Evolutionary conservation across 148 eudicot species (phyloP).

Genomic region (Rhododendron simsii): DNA sequence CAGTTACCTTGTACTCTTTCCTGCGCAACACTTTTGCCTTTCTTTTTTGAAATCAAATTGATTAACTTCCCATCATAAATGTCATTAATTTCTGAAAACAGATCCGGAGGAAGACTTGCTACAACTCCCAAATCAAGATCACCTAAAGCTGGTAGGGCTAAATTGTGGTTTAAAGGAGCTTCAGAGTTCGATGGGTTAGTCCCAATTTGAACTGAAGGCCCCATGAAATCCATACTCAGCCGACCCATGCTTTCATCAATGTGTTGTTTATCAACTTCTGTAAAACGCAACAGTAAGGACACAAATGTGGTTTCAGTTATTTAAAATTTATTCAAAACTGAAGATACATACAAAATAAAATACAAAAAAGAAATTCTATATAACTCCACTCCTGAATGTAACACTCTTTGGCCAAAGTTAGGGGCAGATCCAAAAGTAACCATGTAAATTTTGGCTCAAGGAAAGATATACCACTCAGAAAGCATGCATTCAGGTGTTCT

Average conservation of each 20-base stretch:
- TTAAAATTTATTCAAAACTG: too few species aligned
- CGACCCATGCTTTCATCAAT: slow-evolving; percentile 22
- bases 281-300: slow-evolving; percentile 2
- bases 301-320: not conserved
- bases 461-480: too few species aligned
- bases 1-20: slow-evolving; percentile 32
- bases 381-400: too few species aligned
- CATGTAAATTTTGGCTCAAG: too few species aligned
- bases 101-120: slow-evolving; percentile 77
- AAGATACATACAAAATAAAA: too few species aligned
- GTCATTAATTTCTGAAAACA: slow-evolving; percentile 71
- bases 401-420: too few species aligned
- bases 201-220: slow-evolving; percentile 18
- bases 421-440: too few species aligned
- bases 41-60: slow-evolving; percentile 45
- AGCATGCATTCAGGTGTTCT: too few species aligned
- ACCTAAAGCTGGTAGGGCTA: slow-evolving; percentile 54
- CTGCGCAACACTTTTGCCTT: slow-evolving; percentile 29
- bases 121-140: slow-evolving; percentile 85
- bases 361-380: too few species aligned
- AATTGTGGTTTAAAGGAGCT: slow-evolving; percentile 19
- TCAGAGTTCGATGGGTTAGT: slow-evolving; percentile 27
- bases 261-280: slow-evolving; percentile 18
- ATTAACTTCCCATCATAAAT: slow-evolving; percentile 71
- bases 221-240: slow-evolving; percentile 18